phyloP scores from a whole-genome alignment of 352 stramenopile genomes.

The Pythium insidiosum region DNA sequence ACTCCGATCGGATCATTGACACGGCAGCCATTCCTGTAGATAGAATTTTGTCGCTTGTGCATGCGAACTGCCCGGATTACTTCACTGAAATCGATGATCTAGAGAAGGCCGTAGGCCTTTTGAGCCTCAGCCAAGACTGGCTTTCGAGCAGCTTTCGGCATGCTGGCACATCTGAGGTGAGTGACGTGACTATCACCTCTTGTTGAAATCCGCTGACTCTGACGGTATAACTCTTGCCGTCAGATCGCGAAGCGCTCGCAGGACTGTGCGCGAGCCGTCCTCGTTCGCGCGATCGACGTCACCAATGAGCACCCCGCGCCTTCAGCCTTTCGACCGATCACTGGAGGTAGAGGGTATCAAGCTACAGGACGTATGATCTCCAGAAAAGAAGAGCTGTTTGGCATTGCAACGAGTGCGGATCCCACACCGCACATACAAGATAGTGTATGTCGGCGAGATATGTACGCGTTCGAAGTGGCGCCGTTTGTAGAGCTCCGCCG shows the following conservation, averaged over 20 bases:
- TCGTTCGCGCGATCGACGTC: constrained; percentile 55
- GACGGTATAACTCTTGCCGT: not conserved
- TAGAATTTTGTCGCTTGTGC: constrained; percentile 49
- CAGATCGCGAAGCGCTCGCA: no score
- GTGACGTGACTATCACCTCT: not conserved
- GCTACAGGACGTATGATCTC: no score
- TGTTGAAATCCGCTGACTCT: not conserved
- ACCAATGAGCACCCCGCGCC: constrained; percentile 64
- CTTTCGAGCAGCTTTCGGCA: constrained; percentile 43
- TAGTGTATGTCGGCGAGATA: no score
- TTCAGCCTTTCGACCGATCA: constrained; percentile 68
- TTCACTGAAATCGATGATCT: constrained; percentile 76
- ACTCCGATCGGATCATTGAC: constrained; percentile 47
- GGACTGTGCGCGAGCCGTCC: constrained; percentile 37
- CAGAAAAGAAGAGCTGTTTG: no score
- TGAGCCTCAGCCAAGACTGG: constrained; percentile 64
- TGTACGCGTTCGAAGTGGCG: constrained; percentile 60
- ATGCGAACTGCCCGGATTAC: constrained; percentile 64
- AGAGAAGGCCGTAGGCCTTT: constrained; percentile 40
- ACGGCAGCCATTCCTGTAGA: constrained; percentile 47
- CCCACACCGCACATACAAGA: no score
- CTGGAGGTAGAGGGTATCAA: constrained; percentile 36
- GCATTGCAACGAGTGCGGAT: no score
- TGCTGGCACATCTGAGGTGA: constrained; percentile 37
- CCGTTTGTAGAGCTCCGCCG: constrained; percentile 48